phyloP scores from a whole-genome alignment of 768 basidiomycete species.

The Chalciporus piperatus region DNA sequence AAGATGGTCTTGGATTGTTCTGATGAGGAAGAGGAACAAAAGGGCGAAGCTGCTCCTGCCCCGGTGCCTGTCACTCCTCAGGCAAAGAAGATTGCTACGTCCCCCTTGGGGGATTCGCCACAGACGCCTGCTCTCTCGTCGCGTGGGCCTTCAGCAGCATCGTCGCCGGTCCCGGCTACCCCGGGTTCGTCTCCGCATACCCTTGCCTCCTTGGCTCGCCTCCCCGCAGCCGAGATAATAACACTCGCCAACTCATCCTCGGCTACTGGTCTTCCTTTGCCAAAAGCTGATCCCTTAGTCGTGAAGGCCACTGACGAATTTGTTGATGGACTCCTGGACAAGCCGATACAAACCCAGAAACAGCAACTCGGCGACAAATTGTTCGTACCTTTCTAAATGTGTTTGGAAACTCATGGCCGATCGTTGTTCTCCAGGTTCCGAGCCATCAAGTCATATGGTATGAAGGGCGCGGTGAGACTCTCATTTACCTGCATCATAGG shows the following conservation, averaged over 20 bases:
- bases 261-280: constrained; percentile 50
- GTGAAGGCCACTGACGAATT: constrained; percentile 71
- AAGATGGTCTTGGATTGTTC: constrained; percentile 77
- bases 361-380: constrained; percentile 80
- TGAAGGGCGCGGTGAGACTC: constrained; percentile 70
- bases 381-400: constrained; percentile 35
- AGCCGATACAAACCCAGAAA: constrained; percentile 61
- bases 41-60: constrained; percentile 20
- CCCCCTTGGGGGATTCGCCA: constrained; percentile 49
- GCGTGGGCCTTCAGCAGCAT: constrained; percentile 66
- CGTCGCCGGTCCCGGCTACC: constrained; percentile 66
- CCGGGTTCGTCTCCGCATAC: constrained; percentile 54
- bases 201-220: constrained; percentile 62
- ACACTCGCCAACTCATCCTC: constrained; percentile 54
- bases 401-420: constrained; percentile 17
- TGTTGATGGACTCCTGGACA: constrained; percentile 57
- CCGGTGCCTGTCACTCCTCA: constrained; percentile 60
- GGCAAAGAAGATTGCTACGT: constrained; percentile 49
- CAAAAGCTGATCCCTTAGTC: constrained; percentile 68
- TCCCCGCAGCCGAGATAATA: constrained; percentile 77
- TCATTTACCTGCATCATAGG: not conserved
- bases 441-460: constrained; percentile 69
- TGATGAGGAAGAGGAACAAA: constrained; percentile 49
- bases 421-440: constrained; percentile 43
- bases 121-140: constrained; percentile 77